These are phyloP conservation scores for Pythium phragmiticola DNA, from an alignment of 352 stramenopile species.

Conservation along the genomic window DNA sequence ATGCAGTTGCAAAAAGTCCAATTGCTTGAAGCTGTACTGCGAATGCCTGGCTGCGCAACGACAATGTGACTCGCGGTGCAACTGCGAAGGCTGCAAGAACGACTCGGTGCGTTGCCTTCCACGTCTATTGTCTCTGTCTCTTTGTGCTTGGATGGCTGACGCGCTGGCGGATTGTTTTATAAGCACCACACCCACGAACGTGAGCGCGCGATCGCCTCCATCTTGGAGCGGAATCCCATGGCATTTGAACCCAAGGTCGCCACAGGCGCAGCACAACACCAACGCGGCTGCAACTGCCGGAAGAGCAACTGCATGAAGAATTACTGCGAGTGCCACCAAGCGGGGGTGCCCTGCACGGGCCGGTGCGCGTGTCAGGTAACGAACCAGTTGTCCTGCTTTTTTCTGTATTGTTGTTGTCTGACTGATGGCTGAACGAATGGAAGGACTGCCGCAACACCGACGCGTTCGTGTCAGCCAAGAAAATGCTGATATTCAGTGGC, in stretches of 20 bases:
- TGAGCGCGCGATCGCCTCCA: slow-evolving; percentile 78
- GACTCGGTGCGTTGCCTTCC: slow-evolving; percentile 20
- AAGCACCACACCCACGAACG: slow-evolving; percentile 57
- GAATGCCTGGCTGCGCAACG: slow-evolving; percentile 75
- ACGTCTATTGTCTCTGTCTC: background rate
- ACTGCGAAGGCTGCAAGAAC: slow-evolving; percentile 87
- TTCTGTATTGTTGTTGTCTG: background rate
- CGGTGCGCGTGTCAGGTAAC: slow-evolving; percentile 79
- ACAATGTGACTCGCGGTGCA: slow-evolving; percentile 69
- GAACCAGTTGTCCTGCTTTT: background rate
- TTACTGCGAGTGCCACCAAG: slow-evolving; percentile 97
- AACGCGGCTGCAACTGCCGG: slow-evolving; percentile 94
- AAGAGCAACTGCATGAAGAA: slow-evolving; percentile 97
- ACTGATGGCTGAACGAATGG: background rate
- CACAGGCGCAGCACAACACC: slow-evolving; percentile 78
- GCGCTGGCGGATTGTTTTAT: background rate
- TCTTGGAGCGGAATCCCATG: slow-evolving; percentile 91
- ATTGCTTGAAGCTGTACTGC: slow-evolving; percentile 95
- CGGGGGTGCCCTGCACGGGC: slow-evolving; percentile 74
- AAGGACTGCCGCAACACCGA: slow-evolving; percentile 63
- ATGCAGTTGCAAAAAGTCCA: slow-evolving; percentile 97
- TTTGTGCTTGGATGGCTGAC: background rate
- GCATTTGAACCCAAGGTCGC: slow-evolving; percentile 95
- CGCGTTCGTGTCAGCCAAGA: slow-evolving; percentile 62
- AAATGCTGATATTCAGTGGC: slow-evolving; percentile 57